Evolutionary conservation across 2,329 filamentous ascomycete species (phyloP).

Genomic region (Colletotrichum plurivorum): DNA sequence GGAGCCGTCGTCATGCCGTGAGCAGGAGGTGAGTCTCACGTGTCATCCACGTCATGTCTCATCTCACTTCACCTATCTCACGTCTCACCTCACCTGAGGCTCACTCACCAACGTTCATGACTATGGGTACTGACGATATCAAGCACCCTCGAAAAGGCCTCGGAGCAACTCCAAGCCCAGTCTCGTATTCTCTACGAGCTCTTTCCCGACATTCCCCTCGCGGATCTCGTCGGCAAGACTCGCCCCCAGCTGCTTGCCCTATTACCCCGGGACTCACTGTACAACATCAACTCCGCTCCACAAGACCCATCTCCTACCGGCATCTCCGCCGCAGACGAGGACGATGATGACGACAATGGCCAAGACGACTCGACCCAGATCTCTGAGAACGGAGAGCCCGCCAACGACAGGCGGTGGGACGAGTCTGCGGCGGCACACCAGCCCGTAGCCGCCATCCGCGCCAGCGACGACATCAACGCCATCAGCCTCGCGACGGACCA

Average conservation of each 20-base stretch:
- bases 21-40: slow-evolving; percentile 45
- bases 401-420: slow-evolving; percentile 48
- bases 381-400: slow-evolving; percentile 47
- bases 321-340: slow-evolving; percentile 12
- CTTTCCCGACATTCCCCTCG: slow-evolving; percentile 42
- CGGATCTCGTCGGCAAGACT: slow-evolving; percentile 43
- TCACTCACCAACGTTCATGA: not conserved
- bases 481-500: slow-evolving; percentile 65
- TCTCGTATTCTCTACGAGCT: slow-evolving; percentile 43
- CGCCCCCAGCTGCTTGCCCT: slow-evolving; percentile 42
- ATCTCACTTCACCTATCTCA: not conserved
- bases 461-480: slow-evolving; percentile 51
- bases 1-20: slow-evolving; percentile 48
- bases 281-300: not conserved
- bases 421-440: slow-evolving; percentile 45
- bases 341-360: slow-evolving; percentile 18
- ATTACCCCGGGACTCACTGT: slow-evolving; percentile 28
- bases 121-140: not conserved
- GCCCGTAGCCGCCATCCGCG: slow-evolving; percentile 40
- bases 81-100: not conserved
- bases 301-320: slow-evolving; percentile 14
- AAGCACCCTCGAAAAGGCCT: slow-evolving; percentile 46
- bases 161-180: slow-evolving; percentile 44
- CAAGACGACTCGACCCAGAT: slow-evolving; percentile 44
- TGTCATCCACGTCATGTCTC: not conserved